Evolutionary conservation across 345 rosid genomes (phyloP).

Genomic region (Aquilaria sinensis): DNA sequence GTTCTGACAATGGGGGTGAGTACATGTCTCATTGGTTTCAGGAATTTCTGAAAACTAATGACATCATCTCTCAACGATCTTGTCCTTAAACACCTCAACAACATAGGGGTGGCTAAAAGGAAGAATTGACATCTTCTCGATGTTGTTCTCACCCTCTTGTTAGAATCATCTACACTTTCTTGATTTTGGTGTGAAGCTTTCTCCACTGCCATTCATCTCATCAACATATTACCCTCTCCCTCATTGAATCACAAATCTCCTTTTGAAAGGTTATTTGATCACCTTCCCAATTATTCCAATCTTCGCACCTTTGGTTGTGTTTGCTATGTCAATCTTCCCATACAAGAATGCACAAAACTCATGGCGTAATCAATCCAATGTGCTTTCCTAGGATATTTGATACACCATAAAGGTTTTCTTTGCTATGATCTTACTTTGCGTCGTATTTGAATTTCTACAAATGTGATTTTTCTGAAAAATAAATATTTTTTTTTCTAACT

Average conservation of each 20-base stretch:
- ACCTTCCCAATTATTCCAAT: too few species aligned
- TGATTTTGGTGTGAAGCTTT: background rate
- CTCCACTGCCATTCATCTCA: background rate
- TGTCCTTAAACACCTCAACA: background rate
- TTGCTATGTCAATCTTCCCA: too few species aligned
- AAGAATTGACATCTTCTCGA: background rate
- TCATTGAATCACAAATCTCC: background rate
- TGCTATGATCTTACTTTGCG: background rate
- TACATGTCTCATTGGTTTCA: constrained; percentile 1
- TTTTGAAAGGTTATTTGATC: too few species aligned
- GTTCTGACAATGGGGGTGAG: too few species aligned
- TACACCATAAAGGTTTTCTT: background rate
- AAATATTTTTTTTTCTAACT: background rate
- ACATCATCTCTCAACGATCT: constrained; percentile 2
- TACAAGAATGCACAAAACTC: too few species aligned
- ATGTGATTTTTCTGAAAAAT: background rate
- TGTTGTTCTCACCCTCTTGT: background rate
- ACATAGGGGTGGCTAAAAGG: background rate
- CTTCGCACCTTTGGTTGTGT: background rate
- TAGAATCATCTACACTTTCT: background rate
- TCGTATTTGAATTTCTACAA: background rate
- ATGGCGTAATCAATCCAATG: background rate
- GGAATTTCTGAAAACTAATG: background rate
- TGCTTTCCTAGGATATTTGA: background rate
- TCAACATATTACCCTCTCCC: background rate